Evolutionary conservation across 2,329 filamentous ascomycete genomes (phyloP).

Genomic region (Teratosphaeria pseudoeucalypti): DNA sequence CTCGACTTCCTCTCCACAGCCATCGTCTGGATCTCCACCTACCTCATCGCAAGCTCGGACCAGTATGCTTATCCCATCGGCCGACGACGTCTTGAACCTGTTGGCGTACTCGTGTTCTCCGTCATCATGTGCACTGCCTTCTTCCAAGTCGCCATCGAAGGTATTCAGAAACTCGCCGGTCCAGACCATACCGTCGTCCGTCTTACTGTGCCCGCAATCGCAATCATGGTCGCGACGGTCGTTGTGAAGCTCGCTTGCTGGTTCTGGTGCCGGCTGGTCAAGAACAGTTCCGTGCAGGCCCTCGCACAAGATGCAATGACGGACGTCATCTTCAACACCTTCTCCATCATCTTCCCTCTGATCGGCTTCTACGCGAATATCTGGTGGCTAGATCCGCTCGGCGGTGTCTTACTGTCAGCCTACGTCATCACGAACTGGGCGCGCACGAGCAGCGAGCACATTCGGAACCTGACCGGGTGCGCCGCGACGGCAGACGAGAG

Average conservation of each 20-base stretch:
- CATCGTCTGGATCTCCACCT: slow-evolving; percentile 70
- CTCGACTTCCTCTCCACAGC: slow-evolving; percentile 73
- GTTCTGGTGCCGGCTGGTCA: slow-evolving; percentile 79
- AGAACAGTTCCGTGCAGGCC: slow-evolving; percentile 76
- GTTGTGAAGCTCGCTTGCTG: slow-evolving; percentile 73
- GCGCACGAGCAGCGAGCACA: slow-evolving; percentile 61
- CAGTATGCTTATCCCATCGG: slow-evolving; percentile 71
- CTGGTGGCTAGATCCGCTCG: slow-evolving; percentile 77
- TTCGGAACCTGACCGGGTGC: slow-evolving; percentile 69
- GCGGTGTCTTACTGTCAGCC: slow-evolving; percentile 65
- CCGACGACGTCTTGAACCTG: slow-evolving; percentile 62
- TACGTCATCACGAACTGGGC: slow-evolving; percentile 76
- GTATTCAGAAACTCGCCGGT: slow-evolving; percentile 51
- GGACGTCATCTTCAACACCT: slow-evolving; percentile 82
- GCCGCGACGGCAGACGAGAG: slow-evolving; percentile 71
- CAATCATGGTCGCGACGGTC: slow-evolving; percentile 73
- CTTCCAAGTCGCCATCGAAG: slow-evolving; percentile 64
- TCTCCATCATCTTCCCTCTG: slow-evolving; percentile 79
- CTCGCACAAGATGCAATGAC: slow-evolving; percentile 58
- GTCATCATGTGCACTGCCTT: slow-evolving; percentile 82
- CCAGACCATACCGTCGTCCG: slow-evolving; percentile 59
- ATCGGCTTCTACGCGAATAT: slow-evolving; percentile 60
- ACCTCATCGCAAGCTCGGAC: slow-evolving; percentile 62
- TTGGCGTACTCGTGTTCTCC: slow-evolving; percentile 72
- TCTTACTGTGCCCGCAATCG: slow-evolving; percentile 60